A percentile compares a stretch with the other conserved stretches of the same genome.
phyloP scores from a whole-genome alignment of 2,329 filamentous ascomycete genomes.

The Beauveria asiatica region DNA sequence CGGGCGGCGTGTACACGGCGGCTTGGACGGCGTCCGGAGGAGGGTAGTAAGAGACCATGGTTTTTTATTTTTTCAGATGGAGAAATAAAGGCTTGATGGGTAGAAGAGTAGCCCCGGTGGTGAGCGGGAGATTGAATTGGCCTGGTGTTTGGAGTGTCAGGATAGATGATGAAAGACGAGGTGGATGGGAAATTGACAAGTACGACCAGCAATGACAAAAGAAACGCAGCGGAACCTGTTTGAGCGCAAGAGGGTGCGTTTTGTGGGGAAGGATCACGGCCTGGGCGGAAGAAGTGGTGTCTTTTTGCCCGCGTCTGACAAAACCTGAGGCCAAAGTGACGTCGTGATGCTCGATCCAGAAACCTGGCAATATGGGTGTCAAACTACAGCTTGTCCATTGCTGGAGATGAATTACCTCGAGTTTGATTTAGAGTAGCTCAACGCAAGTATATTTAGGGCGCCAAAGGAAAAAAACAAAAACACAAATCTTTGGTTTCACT shows the following conservation, averaged over 20 bases:
- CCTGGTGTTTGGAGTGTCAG: too few species aligned
- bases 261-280: slow-evolving; percentile 2
- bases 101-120: too few species aligned
- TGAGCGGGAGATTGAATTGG: background rate
- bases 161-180: background rate
- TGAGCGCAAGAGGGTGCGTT: background rate
- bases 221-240: background rate
- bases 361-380: slow-evolving; percentile 4
- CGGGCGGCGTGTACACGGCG: slow-evolving; percentile 40
- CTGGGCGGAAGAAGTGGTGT: background rate
- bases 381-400: background rate
- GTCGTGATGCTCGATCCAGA: background rate
- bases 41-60: slow-evolving; percentile 28
- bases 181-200: background rate
- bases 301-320: background rate
- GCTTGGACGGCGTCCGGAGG: slow-evolving; percentile 43
- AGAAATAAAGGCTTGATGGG: too few species aligned
- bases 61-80: background rate
- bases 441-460: background rate
- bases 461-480: background rate
- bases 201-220: background rate
- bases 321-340: slow-evolving; percentile 1
- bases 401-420: background rate
- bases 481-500: too few species aligned
- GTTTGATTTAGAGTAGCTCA: background rate